Evolutionary conservation across 2,329 filamentous ascomycete species (phyloP).

Genomic region (Aspergillus awamori): DNA sequence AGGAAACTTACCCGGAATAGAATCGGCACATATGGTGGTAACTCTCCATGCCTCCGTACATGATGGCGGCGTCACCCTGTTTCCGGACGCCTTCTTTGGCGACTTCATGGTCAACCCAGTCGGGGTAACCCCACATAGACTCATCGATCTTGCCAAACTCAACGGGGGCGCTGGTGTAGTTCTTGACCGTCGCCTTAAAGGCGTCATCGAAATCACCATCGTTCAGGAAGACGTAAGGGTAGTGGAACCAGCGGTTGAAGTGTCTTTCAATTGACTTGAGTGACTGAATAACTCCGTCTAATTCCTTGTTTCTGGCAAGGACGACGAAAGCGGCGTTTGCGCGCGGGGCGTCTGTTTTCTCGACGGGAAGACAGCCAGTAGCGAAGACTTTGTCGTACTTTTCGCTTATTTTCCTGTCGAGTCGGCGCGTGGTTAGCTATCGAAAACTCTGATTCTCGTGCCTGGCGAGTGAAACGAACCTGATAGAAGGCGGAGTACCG

Average conservation of each 20-base stretch:
- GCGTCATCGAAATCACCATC: conserved; percentile 94
- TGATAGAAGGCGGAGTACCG: conserved; percentile 83
- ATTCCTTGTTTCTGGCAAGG: conserved; percentile 90
- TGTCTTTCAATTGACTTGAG: conserved; percentile 97
- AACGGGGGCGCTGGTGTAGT: conserved; percentile 83
- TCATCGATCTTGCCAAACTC: conserved; percentile 94
- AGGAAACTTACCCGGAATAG: conserved; percentile 81
- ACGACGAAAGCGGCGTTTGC: conserved; percentile 97
- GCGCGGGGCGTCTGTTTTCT: conserved; percentile 72
- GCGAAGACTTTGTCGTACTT: conserved; percentile 97
- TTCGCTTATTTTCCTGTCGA: conserved; percentile 85
- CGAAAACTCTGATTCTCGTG: neutral
- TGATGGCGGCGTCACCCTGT: conserved; percentile 95
- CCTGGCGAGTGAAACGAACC: conserved; percentile 58
- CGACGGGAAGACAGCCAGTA: conserved; percentile 76
- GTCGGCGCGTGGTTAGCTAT: conserved; percentile 21
- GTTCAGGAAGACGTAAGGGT: conserved; percentile 97
- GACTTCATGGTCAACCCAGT: conserved; percentile 93
- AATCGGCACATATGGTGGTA: conserved; percentile 99
- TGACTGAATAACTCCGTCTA: conserved; percentile 94
- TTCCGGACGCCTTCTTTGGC: conserved; percentile 95
- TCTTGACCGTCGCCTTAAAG: conserved; percentile 84
- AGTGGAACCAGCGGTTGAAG: conserved; percentile 99
- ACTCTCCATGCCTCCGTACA: conserved; percentile 98
- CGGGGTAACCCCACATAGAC: conserved; percentile 93